Evolutionary conservation across 192 early-diverging fungal species (phyloP).

Genomic region (Backusella tarrabulga): DNA sequence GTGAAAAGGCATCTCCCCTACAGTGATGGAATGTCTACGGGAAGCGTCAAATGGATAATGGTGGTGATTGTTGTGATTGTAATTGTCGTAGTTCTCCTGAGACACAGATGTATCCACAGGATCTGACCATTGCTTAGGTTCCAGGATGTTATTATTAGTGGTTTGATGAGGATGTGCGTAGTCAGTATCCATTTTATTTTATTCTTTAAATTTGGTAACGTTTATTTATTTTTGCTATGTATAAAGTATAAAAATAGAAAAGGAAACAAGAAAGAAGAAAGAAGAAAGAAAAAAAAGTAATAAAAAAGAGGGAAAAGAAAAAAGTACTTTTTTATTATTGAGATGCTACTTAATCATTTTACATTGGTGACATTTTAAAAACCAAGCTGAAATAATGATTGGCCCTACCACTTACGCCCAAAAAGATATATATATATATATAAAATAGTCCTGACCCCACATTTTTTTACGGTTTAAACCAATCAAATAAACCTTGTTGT

Average conservation of each 20-base stretch:
- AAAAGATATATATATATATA: not conserved
- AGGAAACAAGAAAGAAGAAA: not conserved
- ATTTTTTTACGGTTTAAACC: conserved; percentile 9
- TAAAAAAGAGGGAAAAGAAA: not conserved
- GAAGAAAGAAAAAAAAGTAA: not conserved
- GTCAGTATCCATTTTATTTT: conserved; percentile 2
- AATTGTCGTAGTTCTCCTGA: not conserved
- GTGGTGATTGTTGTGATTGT: not conserved
- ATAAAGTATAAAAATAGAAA: not conserved
- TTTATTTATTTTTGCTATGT: not conserved
- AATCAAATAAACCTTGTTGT: not conserved
- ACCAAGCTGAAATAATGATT: not conserved
- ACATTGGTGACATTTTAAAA: not conserved
- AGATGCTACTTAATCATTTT: not conserved
- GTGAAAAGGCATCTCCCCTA: conserved; percentile 27
- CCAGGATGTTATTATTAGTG: not conserved
- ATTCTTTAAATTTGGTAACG: not conserved
- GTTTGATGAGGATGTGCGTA: not conserved
- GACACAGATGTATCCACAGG: not conserved
- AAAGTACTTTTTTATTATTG: not conserved
- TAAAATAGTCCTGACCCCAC: conserved; percentile 3
- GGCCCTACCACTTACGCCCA: not conserved
- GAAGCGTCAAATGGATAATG: conserved; percentile 1
- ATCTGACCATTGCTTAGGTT: not conserved
- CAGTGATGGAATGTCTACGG: conserved; percentile 31